Evolutionary conservation across 2,329 filamentous ascomycete genomes (phyloP).

Genomic region (Fusarium citri): DNA sequence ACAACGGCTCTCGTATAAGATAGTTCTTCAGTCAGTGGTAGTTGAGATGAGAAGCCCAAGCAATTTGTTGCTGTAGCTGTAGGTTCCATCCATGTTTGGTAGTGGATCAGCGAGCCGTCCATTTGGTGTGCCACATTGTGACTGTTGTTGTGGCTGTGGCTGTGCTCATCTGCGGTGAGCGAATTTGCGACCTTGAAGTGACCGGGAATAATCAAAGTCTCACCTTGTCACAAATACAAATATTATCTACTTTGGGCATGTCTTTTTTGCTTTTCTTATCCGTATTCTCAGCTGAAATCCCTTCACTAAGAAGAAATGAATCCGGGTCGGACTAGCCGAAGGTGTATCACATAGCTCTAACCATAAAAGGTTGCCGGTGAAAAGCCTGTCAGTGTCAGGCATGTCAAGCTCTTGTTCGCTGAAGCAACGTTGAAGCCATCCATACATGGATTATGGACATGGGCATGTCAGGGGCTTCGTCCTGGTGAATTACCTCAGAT

Average conservation of each 20-base stretch:
- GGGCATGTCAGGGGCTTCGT: conserved; percentile 25
- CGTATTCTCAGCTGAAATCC: not conserved
- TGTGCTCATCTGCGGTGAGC: conserved; percentile 12
- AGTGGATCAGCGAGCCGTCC: conserved; percentile 29
- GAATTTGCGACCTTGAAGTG: conserved; percentile 1
- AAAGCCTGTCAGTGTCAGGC: not conserved
- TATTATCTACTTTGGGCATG: conserved; percentile 1
- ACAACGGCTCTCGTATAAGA: conserved; percentile 15
- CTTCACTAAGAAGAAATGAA: conserved; percentile 6
- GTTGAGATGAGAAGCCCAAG: conserved; percentile 10
- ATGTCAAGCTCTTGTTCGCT: conserved; percentile 19
- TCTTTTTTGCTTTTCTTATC: not conserved
- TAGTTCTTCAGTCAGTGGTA: conserved; percentile 22
- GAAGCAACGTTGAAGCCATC: conserved; percentile 15
- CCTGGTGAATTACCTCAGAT: conserved; percentile 17
- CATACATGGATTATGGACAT: not conserved
- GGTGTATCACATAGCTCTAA: conserved; percentile 39
- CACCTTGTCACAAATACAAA: conserved; percentile 5
- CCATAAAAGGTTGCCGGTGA: conserved; percentile 36
- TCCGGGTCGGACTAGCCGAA: conserved; percentile 38
- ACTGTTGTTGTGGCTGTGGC: conserved; percentile 28
- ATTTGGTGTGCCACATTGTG: conserved; percentile 30
- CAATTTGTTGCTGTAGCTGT: conserved; percentile 31
- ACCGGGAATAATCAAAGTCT: conserved; percentile 31
- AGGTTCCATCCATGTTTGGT: conserved; percentile 14